phyloP scores from a whole-genome alignment of 768 basidiomycete species.

The Lactifluus hygrophoroides region DNA sequence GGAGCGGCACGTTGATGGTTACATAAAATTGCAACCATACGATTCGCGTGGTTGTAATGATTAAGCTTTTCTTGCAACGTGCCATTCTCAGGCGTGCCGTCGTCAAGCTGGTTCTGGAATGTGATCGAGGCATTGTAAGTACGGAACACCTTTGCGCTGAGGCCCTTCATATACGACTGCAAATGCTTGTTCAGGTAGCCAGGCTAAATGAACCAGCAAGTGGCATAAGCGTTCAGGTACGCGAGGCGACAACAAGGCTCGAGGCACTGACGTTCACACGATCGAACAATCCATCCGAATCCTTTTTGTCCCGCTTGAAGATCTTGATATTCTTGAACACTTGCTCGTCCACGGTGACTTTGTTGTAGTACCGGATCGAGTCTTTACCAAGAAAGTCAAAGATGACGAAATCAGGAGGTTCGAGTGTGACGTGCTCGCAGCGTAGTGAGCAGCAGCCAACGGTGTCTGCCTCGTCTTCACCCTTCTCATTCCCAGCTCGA shows the following conservation, averaged over 20 bases:
- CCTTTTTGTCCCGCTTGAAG: conserved; percentile 90
- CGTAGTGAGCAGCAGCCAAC: conserved; percentile 98
- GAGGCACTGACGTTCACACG: conserved; percentile 74
- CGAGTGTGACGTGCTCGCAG: conserved; percentile 91
- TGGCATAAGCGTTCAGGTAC: background rate
- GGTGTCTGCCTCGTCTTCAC: conserved; percentile 98
- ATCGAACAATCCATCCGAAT: conserved; percentile 87
- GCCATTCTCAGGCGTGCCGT: conserved; percentile 55
- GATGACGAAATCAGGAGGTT: conserved; percentile 76
- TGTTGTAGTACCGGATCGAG: conserved; percentile 94
- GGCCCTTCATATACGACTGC: conserved; percentile 88
- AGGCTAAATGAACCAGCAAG: conserved; percentile 43
- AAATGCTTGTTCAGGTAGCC: conserved; percentile 85
- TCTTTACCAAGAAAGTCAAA: conserved; percentile 99
- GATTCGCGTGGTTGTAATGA: conserved; percentile 95
- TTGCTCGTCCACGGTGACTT: conserved; percentile 80
- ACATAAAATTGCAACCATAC: conserved; percentile 94
- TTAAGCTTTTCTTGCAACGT: conserved; percentile 94
- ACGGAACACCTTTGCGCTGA: conserved; percentile 99
- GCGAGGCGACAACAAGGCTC: background rate
- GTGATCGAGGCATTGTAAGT: conserved; percentile 98
- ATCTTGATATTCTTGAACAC: conserved; percentile 98
- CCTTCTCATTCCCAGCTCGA: conserved; percentile 99
- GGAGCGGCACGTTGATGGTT: conserved; percentile 96
- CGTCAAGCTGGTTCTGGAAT: conserved; percentile 85